Conservation (phyloP, 2,329 filamentous ascomycete species). For the Colletotrichum gloeosporioides region DNA sequence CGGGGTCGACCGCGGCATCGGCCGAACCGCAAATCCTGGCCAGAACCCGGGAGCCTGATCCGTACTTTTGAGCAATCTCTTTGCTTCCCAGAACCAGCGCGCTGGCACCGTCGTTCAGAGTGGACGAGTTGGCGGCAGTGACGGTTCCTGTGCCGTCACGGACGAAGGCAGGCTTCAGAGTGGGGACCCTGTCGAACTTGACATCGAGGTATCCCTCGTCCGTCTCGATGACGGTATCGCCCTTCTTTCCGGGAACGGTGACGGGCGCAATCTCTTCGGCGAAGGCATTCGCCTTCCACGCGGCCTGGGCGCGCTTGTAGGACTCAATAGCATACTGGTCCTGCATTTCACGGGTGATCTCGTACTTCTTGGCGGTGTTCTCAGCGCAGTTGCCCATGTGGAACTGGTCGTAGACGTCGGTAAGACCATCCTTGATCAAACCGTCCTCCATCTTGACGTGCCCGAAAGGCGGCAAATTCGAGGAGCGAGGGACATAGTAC, state of each 20-base stretch:
- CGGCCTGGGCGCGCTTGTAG: conserved; percentile 87
- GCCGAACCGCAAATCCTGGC: conserved; percentile 85
- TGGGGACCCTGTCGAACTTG: conserved; percentile 84
- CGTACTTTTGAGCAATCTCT: conserved; percentile 81
- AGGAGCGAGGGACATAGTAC: conserved; percentile 87
- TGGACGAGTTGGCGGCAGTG: conserved; percentile 93
- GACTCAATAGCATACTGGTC: conserved; percentile 89
- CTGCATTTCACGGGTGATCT: conserved; percentile 83
- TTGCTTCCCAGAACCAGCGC: conserved; percentile 86
- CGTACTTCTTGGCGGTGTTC: conserved; percentile 87
- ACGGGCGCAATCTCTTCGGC: conserved; percentile 90
- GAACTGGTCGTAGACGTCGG: conserved; percentile 95
- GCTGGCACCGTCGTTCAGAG: conserved; percentile 92
- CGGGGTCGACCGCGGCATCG: conserved; percentile 87
- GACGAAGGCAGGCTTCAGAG: conserved; percentile 89
- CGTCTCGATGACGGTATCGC: conserved; percentile 76
- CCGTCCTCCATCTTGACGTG: conserved; percentile 90
- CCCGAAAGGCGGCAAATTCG: conserved; percentile 83
- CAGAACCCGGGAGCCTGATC: conserved; percentile 78
- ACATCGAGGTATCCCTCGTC: conserved; percentile 92
- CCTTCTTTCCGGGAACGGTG: conserved; percentile 83
- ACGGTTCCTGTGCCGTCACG: conserved; percentile 86
- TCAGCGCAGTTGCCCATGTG: conserved; percentile 99
- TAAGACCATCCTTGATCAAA: conserved; percentile 91
- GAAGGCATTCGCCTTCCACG: conserved; percentile 84